Conservation (phyloP, 169 alveolate genomes). For the Theileria annulata region DNA sequence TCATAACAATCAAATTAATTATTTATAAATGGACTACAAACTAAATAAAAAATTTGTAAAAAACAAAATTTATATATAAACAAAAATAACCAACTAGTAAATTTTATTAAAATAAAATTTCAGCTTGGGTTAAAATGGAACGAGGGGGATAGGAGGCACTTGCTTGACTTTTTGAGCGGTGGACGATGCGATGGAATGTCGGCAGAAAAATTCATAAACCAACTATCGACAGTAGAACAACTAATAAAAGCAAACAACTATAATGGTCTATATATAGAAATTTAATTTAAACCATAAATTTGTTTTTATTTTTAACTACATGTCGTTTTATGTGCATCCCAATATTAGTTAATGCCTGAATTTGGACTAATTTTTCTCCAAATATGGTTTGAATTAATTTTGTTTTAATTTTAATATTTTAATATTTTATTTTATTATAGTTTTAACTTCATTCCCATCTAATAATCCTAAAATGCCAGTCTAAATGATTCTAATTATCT, state of each 20-base stretch:
- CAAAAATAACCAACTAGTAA: not conserved
- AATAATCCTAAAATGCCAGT: not conserved
- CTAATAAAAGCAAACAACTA: constrained; percentile 23
- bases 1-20: not conserved
- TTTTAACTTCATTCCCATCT: not conserved
- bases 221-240: constrained; percentile 41
- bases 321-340: constrained; percentile 6
- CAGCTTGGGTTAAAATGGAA: constrained; percentile 65
- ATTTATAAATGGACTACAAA: not conserved
- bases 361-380: not conserved
- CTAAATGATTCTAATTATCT: not conserved
- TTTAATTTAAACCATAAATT: not conserved
- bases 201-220: constrained; percentile 51
- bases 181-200: constrained; percentile 57
- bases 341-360: not conserved
- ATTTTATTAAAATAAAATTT: not conserved
- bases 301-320: not conserved
- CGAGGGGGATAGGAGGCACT: constrained; percentile 43
- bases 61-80: not conserved
- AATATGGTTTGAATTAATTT: not conserved
- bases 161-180: constrained; percentile 58
- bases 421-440: not conserved
- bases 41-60: not conserved
- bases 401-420: not conserved
- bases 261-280: not conserved